Percentiles rank a stretch among this genome's conserved stretches.
Conservation (phyloP, 495 filamentous ascomycete species). For the Rhypophila decipiens region DNA sequence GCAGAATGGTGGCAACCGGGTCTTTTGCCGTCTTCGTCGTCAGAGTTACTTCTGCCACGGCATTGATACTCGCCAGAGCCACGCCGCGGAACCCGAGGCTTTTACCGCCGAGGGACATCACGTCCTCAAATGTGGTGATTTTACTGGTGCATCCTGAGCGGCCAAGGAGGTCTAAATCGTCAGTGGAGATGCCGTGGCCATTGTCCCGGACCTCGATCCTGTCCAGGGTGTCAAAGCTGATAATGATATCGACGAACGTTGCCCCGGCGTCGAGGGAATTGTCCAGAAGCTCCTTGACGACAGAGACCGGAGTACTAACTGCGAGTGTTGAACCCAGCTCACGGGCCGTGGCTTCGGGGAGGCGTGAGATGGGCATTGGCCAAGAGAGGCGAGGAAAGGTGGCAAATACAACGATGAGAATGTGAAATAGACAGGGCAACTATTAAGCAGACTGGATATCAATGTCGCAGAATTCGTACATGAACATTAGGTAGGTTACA, state of each 20-base stretch:
- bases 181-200: slow-evolving; percentile 69
- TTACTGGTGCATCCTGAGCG: slow-evolving; percentile 80
- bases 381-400: too few relatives aligned
- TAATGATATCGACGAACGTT: slow-evolving; percentile 62
- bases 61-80: slow-evolving; percentile 71
- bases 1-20: slow-evolving; percentile 46
- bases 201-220: slow-evolving; percentile 88
- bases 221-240: slow-evolving; percentile 71
- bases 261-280: slow-evolving; percentile 84
- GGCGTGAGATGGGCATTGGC: slow-evolving; percentile 35
- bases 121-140: slow-evolving; percentile 63
- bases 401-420: too few relatives aligned
- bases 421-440: too few relatives aligned
- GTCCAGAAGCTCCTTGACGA: slow-evolving; percentile 89
- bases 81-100: slow-evolving; percentile 84
- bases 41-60: slow-evolving; percentile 59
- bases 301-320: slow-evolving; percentile 62
- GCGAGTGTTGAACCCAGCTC: slow-evolving; percentile 67
- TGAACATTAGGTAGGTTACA: too few relatives aligned
- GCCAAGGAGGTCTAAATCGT: slow-evolving; percentile 64
- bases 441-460: too few relatives aligned
- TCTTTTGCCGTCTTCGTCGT: slow-evolving; percentile 69
- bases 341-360: slow-evolving; percentile 58
- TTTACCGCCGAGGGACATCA: slow-evolving; percentile 57
- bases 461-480: too few relatives aligned